These are phyloP conservation scores for Agrostemma githago DNA, from an alignment of 148 eudicot species.

Conservation along the genomic window DNA sequence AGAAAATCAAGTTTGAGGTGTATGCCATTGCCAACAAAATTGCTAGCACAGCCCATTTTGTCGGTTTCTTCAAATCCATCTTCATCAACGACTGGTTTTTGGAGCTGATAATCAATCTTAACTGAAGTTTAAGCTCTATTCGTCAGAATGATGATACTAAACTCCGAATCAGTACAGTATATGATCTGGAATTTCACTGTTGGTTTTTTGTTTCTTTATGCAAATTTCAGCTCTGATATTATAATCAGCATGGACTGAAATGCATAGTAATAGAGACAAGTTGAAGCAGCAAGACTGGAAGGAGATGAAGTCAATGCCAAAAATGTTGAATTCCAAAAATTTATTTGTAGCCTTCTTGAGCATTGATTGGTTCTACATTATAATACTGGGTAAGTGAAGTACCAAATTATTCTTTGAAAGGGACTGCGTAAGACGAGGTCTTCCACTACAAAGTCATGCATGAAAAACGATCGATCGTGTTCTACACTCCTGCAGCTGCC, in stretches of 20 bases:
- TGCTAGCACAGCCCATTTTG: slow-evolving; percentile 7
- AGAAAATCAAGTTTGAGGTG: slow-evolving; percentile 20
- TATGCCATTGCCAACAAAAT: slow-evolving; percentile 9
- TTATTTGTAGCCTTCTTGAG: background rate
- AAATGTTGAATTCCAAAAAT: background rate
- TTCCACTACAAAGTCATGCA: background rate
- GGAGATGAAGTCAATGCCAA: background rate
- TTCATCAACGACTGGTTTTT: background rate
- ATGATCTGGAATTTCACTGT: background rate
- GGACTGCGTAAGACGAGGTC: background rate
- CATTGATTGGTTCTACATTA: background rate
- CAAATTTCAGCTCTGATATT: background rate
- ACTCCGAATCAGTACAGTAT: background rate
- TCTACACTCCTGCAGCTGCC: background rate
- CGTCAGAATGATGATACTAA: background rate
- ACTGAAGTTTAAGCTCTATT: background rate
- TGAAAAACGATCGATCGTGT: background rate
- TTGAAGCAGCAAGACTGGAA: background rate
- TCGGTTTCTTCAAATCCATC: slow-evolving; percentile 9
- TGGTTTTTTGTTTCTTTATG: background rate
- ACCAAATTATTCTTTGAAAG: background rate
- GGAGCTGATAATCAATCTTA: background rate
- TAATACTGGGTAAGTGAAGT: background rate
- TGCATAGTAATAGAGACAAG: background rate
- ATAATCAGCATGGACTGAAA: background rate